Evolutionary conservation across 805 yeast species (phyloP).

Genomic region (Zygosaccharomyces lentus): DNA sequence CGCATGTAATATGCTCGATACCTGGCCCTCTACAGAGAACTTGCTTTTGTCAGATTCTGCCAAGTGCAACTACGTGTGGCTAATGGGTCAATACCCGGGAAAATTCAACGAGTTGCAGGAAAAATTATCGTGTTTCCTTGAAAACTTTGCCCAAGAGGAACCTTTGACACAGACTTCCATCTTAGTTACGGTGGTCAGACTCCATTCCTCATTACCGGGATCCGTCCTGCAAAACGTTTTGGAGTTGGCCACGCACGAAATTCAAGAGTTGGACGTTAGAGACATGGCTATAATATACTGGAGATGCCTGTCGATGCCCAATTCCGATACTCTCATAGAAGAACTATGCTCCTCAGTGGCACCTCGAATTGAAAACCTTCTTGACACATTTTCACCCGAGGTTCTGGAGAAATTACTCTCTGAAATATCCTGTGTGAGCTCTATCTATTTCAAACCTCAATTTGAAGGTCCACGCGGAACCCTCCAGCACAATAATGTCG

Average conservation of each 20-base stretch:
- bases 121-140: constrained; percentile 44
- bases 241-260: constrained; percentile 56
- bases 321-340: constrained; percentile 25
- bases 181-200: constrained; percentile 59
- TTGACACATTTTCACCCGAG: constrained; percentile 64
- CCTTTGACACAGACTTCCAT: constrained; percentile 56
- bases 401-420: constrained; percentile 61
- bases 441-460: constrained; percentile 85
- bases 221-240: constrained; percentile 52
- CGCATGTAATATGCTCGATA: constrained; percentile 35
- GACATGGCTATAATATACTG: constrained; percentile 78
- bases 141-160: constrained; percentile 55
- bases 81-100: constrained; percentile 65
- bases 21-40: constrained; percentile 41
- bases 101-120: constrained; percentile 51
- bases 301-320: constrained; percentile 59
- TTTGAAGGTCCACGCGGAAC: constrained; percentile 47
- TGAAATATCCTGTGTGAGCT: constrained; percentile 81
- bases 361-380: constrained; percentile 69
- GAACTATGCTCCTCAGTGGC: constrained; percentile 39
- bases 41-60: constrained; percentile 43
- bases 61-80: constrained; percentile 58
- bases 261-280: constrained; percentile 72
- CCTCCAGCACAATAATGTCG: constrained; percentile 34
- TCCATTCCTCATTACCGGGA: constrained; percentile 44